These are phyloP conservation scores for Penicillium subrubescens DNA, from an alignment of 495 filamentous ascomycete species.

Conservation along the genomic window DNA sequence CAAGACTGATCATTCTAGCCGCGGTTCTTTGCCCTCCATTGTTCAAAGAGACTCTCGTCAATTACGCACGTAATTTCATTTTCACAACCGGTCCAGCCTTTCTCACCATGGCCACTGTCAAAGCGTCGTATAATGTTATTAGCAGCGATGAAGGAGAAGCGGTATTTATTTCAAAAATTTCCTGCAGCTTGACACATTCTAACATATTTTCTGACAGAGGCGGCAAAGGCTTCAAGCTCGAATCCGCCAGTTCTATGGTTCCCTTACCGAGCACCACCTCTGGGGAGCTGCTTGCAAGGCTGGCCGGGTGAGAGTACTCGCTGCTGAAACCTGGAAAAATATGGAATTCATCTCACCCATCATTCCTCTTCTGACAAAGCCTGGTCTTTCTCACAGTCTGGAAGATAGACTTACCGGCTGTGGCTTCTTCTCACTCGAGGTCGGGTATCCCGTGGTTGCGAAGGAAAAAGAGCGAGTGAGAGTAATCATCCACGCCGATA, in stretches of 20 bases:
- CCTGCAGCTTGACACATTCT: neutral
- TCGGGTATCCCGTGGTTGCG: neutral
- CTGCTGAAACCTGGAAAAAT: neutral
- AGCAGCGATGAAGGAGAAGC: neutral
- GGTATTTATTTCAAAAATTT: neutral
- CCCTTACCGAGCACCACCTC: neutral
- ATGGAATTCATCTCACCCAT: neutral
- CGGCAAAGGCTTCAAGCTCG: neutral
- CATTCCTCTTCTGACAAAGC: neutral
- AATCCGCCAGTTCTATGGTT: neutral
- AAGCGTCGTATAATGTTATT: constrained; percentile 33
- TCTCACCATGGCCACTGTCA: constrained; percentile 34
- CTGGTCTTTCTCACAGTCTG: neutral
- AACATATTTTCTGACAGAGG: neutral
- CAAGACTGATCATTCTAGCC: constrained; percentile 7
- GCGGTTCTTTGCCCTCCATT: constrained; percentile 21
- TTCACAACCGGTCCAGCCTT: constrained; percentile 39
- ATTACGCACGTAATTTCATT: constrained; percentile 37
- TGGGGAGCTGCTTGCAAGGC: neutral
- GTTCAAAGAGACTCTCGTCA: constrained; percentile 27
- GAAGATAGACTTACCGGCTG: neutral
- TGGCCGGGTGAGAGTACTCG: neutral
- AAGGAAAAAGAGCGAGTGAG: neutral
- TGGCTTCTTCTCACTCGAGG: neutral
- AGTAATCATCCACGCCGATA: neutral